Conservation (phyloP, 208 protist species). For the Plasmodiophora brassicae region DNA sequence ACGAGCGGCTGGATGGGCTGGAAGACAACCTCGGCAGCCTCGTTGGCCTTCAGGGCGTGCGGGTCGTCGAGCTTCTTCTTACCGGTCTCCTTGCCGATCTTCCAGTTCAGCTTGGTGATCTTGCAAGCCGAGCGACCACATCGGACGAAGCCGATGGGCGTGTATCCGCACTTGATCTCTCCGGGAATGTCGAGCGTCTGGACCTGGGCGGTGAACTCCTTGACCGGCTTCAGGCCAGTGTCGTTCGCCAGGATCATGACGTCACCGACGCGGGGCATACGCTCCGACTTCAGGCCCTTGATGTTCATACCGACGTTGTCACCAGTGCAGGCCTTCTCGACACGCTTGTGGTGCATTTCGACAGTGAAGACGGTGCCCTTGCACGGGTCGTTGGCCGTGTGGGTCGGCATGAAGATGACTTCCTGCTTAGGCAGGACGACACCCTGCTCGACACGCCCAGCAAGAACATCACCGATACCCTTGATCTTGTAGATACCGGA, state of each 20-base stretch:
- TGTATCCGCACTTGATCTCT: constrained; percentile 63
- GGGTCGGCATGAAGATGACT: constrained; percentile 60
- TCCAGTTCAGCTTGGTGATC: constrained; percentile 56
- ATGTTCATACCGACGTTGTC: constrained; percentile 69
- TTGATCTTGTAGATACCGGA: constrained; percentile 66
- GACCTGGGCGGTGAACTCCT: constrained; percentile 59
- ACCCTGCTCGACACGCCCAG: constrained; percentile 61
- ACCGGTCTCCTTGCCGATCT: constrained; percentile 61
- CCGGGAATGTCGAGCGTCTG: constrained; percentile 60
- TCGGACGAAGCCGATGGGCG: constrained; percentile 59
- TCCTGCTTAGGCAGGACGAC: constrained; percentile 52
- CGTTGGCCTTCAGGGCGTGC: constrained; percentile 55
- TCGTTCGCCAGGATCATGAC: constrained; percentile 58
- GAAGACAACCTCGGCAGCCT: constrained; percentile 55
- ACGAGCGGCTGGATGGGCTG: constrained; percentile 59
- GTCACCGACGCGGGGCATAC: constrained; percentile 56
- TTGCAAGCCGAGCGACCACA: constrained; percentile 57
- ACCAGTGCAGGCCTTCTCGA: constrained; percentile 69
- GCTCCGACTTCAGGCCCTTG: constrained; percentile 61
- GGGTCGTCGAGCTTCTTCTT: constrained; percentile 55
- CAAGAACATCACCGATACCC: constrained; percentile 61
- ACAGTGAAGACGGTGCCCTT: constrained; percentile 71
- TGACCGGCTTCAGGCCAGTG: constrained; percentile 41
- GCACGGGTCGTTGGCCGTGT: constrained; percentile 52
- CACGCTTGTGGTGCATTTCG: constrained; percentile 77